Base-by-base conservation (phyloP, 192 early-diverging fungal genomes). In the Kickxella alabastrina region DNA sequence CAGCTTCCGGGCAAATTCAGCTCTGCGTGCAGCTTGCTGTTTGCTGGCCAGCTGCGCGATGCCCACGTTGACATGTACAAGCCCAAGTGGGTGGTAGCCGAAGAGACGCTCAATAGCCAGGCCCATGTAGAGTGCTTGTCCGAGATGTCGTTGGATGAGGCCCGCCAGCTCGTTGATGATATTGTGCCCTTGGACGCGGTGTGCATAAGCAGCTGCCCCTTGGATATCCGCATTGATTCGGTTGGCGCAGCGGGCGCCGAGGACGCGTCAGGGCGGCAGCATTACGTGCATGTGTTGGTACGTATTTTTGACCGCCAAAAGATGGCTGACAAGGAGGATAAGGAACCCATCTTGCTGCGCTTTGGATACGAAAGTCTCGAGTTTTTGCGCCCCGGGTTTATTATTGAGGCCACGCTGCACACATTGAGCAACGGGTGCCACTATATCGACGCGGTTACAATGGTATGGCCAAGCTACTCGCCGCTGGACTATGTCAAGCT, bases 381-480 rank as follows among this genome's bases (percentile, higher is more conserved):
- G 13, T 34, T 56, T 8, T 13, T 75, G 27, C 44, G 46, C 10
- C 41, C 29, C 7, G 66, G 66, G 3, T 59, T 68, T 55, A 53
- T 68, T 10, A 54, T 75, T 10, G 73, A 75, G 38, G 66, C 62
- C 1, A 69, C 65, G 19, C 39, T 75, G 47, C 49, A 75, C 39
- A 43, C 52, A 15, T 57, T 75, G 12, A 59, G 52, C 47, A 59
- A 68, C 26, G 66, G 61, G 0, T 32, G 43, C 17, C 41, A 51
- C 43, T 75, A 68, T 29, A 68, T 75, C 13, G 73, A 75, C 23
- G 44, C 55, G 3, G 57, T 75, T 12, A 68, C 73, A 10, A 65
- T 68, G 66, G 57, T 75, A 21, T 75, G 73, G 73, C 73, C 73
- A 10, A 68, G 65, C 60, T 75, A 69, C 27, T 44, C 65, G 26